Base-by-base conservation (phyloP, 192 early-diverging fungal species). In the Backusella tarrabulga region DNA sequence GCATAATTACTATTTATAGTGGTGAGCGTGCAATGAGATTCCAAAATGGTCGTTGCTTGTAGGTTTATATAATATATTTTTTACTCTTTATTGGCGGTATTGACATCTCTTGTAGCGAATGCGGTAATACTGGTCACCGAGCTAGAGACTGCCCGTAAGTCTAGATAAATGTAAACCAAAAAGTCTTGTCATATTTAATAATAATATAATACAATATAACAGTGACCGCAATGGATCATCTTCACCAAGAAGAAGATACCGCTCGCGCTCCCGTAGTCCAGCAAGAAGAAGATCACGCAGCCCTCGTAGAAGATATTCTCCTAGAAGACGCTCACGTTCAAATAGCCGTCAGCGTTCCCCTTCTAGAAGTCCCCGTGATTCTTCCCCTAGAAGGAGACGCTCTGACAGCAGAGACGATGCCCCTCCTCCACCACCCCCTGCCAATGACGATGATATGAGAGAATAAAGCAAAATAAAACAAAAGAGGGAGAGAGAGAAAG, bases 21-120 rank as follows among this genome's bases (percentile, higher is more conserved):
- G 80, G 80, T 71, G 80, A 82, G 67, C 76, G 80, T 50, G 80
- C 80, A n/a, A 74, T 68, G 73, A 63, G 75, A 36, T 82, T 77
- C 36, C 41, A 78, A 44, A 72, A 77, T 44, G 78, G 78, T 44
- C 71, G 74, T 40, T 82, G 80, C 54, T 82, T 82, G 80, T 82
- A 75, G 75, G 80, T 76, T 7, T n/a, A 34, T 21, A 34, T 26
- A 34, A 32, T 32, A 32, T 32, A 32, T 3, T 32, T 32, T 32
- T 32, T 66, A 26, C 60, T 17, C 15, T 23, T 1, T 12, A 14
- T 34, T 19, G 15, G 38, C 23, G 3, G 3, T 41, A n/a, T 67
- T 52, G 11, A 41, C n/a, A 60, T 73, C 21, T 52, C 32, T 32
- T 3, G 23, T 77, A 82, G 81, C 36, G 77, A 75, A 52, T 82